phyloP scores from a whole-genome alignment of 2,329 filamentous ascomycete genomes.

The Stagonosporopsis rhizophila region DNA sequence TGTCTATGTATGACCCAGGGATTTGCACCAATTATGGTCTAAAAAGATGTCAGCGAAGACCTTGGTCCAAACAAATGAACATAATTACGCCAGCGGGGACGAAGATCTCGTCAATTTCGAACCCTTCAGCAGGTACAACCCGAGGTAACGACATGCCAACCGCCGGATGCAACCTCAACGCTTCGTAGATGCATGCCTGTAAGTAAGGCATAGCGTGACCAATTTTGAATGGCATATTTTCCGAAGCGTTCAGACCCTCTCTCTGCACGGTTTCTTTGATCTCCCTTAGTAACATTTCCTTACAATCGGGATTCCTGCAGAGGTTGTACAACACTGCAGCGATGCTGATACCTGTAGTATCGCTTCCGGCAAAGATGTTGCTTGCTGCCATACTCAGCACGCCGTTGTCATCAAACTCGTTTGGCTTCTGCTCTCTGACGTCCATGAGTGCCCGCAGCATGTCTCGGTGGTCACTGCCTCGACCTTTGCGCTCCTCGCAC shows the following conservation, averaged over 20 bases:
- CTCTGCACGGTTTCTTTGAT: slow-evolving; percentile 19
- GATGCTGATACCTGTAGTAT: slow-evolving; percentile 53
- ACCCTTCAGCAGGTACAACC: slow-evolving; percentile 24
- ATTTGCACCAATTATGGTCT: slow-evolving; percentile 23
- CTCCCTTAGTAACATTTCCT: slow-evolving; percentile 25
- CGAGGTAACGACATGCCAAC: slow-evolving; percentile 28
- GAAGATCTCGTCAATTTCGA: slow-evolving; percentile 19
- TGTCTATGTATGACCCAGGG: slow-evolving; percentile 27
- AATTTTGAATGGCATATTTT: slow-evolving; percentile 21
- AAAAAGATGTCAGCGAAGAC: not conserved
- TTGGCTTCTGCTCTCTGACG: slow-evolving; percentile 46
- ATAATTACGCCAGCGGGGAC: slow-evolving; percentile 22
- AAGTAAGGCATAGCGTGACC: slow-evolving; percentile 32
- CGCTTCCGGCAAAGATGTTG: slow-evolving; percentile 51
- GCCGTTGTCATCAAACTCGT: slow-evolving; percentile 45
- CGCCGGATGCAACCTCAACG: slow-evolving; percentile 29
- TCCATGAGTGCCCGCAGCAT: slow-evolving; percentile 50
- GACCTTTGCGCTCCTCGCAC: slow-evolving; percentile 16
- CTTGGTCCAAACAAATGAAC: too few relatives aligned
- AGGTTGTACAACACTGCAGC: slow-evolving; percentile 33
- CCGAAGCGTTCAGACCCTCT: not conserved
- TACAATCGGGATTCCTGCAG: slow-evolving; percentile 23
- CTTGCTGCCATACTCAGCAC: slow-evolving; percentile 49
- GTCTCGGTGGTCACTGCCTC: slow-evolving; percentile 35
- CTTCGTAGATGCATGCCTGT: slow-evolving; percentile 32